phyloP scores from a whole-genome alignment of 2,329 filamentous ascomycete genomes.

The Apiospora sp. region DNA sequence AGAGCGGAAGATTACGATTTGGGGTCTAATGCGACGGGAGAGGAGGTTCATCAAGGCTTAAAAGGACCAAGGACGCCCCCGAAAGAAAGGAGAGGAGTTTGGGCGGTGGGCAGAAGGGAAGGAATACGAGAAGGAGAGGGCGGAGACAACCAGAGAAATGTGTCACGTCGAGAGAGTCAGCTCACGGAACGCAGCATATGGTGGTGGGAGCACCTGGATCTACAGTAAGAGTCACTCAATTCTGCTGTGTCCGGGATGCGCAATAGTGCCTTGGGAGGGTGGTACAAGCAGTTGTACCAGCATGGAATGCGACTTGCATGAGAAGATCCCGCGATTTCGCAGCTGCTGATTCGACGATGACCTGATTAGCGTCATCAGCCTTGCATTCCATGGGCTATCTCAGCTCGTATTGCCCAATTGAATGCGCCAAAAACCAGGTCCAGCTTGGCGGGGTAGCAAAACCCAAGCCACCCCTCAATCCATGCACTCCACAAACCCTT shows the following conservation, averaged over 20 bases:
- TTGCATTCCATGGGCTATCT: not conserved
- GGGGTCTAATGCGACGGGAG: constrained; percentile 36
- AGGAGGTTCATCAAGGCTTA: constrained; percentile 45
- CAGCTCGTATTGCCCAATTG: not conserved
- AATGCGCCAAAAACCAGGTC: not conserved
- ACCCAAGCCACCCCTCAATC: constrained; percentile 6
- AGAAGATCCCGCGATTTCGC: constrained; percentile 12
- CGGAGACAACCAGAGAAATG: constrained; percentile 20
- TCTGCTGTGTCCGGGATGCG: constrained; percentile 6
- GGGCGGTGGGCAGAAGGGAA: constrained; percentile 31
- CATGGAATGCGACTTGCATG: not conserved
- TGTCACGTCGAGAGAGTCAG: constrained; percentile 27
- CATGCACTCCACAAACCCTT: not conserved
- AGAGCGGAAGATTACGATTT: constrained; percentile 34
- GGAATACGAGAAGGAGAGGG: constrained; percentile 29
- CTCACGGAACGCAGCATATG: constrained; percentile 24
- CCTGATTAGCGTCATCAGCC: not conserved
- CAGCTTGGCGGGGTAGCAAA: constrained; percentile 15
- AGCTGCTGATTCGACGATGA: not conserved
- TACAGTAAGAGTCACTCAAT: constrained; percentile 22
- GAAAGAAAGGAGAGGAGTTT: constrained; percentile 27
- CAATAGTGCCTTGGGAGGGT: not conserved
- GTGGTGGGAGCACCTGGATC: not conserved
- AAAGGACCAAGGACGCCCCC: constrained; percentile 21
- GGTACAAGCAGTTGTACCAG: not conserved